phyloP scores from a whole-genome alignment of 495 filamentous ascomycete genomes.

The Talaromyces nanjingensis region DNA sequence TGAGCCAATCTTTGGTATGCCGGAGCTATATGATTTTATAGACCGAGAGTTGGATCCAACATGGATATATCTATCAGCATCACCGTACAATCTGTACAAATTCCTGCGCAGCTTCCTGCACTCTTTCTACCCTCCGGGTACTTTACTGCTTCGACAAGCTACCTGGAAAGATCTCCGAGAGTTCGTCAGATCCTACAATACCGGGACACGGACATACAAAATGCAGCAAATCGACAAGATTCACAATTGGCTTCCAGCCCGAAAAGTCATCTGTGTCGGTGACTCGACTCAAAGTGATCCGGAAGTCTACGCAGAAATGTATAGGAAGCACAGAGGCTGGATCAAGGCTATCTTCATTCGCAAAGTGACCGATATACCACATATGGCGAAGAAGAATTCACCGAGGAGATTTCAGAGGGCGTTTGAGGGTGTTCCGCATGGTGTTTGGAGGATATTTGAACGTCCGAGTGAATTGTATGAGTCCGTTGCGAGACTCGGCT shows the following conservation, averaged over 20 bases:
- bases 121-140: conserved; percentile 65
- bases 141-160: conserved; percentile 75
- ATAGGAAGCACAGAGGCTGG: conserved; percentile 58
- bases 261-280: conserved; percentile 77
- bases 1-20: conserved; percentile 69
- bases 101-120: conserved; percentile 70
- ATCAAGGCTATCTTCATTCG: conserved; percentile 76
- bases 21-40: conserved; percentile 67
- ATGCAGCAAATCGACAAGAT: conserved; percentile 72
- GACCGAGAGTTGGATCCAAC: conserved; percentile 53
- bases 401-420: conserved; percentile 71
- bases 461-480: conserved; percentile 57
- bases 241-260: conserved; percentile 62
- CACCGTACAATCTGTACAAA: conserved; percentile 88
- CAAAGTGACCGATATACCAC: conserved; percentile 69
- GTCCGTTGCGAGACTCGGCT: conserved; percentile 37
- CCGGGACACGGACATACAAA: conserved; percentile 84
- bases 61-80: conserved; percentile 92
- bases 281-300: conserved; percentile 91
- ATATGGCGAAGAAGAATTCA: conserved; percentile 67
- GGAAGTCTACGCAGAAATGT: conserved; percentile 78
- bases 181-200: conserved; percentile 70
- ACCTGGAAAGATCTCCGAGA: conserved; percentile 79
- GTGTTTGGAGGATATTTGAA: conserved; percentile 74
- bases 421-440: conserved; percentile 64